Conservation (phyloP, 148 eudicot genomes). For the Mesembryanthemum crystallinum region DNA sequence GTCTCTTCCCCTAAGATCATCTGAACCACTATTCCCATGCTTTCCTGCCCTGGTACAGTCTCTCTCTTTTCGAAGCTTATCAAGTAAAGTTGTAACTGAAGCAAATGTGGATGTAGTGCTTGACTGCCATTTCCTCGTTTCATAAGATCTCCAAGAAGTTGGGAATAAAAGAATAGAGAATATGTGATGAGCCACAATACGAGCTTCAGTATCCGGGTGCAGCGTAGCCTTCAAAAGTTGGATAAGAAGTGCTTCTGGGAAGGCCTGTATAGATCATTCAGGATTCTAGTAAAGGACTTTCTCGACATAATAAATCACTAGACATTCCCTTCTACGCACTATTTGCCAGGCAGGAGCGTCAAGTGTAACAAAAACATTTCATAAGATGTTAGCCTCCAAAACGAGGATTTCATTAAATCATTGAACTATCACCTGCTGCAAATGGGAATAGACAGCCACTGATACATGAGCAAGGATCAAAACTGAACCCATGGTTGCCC, state of each 20-base stretch:
- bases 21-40: slow-evolving; percentile 36
- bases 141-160: slow-evolving; percentile 42
- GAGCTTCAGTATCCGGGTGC: slow-evolving; percentile 80
- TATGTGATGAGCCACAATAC: slow-evolving; percentile 77
- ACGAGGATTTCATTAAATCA: background rate
- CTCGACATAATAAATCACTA: background rate
- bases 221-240: slow-evolving; percentile 86
- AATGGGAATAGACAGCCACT: slow-evolving; percentile 48
- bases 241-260: slow-evolving; percentile 82
- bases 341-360: too few relatives aligned
- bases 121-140: slow-evolving; percentile 56
- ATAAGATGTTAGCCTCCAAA: background rate
- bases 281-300: background rate
- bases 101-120: slow-evolving; percentile 56
- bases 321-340: background rate
- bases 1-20: slow-evolving; percentile 47
- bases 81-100: slow-evolving; percentile 73
- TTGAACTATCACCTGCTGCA: slow-evolving; percentile 61
- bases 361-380: too few relatives aligned
- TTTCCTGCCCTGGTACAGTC: slow-evolving; percentile 36
- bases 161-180: slow-evolving; percentile 67
- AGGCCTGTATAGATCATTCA: slow-evolving; percentile 47
- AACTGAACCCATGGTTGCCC: slow-evolving; percentile 74
- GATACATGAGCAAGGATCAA: slow-evolving; percentile 76
- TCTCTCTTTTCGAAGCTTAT: slow-evolving; percentile 74